These are phyloP conservation scores for Pichia rugopelliculosa DNA, from an alignment of 805 yeast species.

Conservation along the genomic window DNA sequence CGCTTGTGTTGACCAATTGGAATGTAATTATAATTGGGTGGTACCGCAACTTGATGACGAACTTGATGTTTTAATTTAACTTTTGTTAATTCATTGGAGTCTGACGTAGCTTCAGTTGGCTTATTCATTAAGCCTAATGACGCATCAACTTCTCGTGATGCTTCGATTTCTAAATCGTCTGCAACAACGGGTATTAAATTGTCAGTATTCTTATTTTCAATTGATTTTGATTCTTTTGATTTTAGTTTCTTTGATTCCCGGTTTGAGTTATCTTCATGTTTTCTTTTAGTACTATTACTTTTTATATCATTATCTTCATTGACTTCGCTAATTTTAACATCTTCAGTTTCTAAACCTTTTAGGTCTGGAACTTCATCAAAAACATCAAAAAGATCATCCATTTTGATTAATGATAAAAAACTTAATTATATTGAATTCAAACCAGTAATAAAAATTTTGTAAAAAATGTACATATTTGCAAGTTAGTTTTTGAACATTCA, in stretches of 20 bases:
- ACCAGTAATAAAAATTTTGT: not conserved
- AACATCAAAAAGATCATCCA: conserved; percentile 56
- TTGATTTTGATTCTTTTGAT: conserved; percentile 26
- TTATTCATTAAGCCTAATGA: conserved; percentile 57
- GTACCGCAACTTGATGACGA: conserved; percentile 95
- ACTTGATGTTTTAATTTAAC: conserved; percentile 74
- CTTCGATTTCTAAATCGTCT: conserved; percentile 82
- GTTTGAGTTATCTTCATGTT: conserved; percentile 12
- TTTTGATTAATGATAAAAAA: not conserved
- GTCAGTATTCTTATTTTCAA: conserved; percentile 18
- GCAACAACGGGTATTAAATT: conserved; percentile 64
- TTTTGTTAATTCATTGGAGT: conserved; percentile 1
- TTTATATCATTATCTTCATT: not conserved
- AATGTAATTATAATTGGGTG: conserved; percentile 79
- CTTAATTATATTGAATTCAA: not conserved
- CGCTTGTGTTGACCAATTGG: conserved; percentile 89
- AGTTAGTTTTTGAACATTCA: no score
- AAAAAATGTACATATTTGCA: no score
- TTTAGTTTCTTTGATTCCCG: conserved; percentile 17
- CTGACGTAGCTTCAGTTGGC: not conserved
- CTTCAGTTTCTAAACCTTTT: conserved; percentile 22
- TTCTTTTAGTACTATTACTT: conserved; percentile 1
- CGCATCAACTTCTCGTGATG: conserved; percentile 80
- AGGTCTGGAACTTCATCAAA: conserved; percentile 45
- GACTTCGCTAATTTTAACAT: not conserved